Evolutionary conservation across 371 early-diverging fungal genomes (phyloP).

Genomic region (Saksenaea oblongispora): DNA sequence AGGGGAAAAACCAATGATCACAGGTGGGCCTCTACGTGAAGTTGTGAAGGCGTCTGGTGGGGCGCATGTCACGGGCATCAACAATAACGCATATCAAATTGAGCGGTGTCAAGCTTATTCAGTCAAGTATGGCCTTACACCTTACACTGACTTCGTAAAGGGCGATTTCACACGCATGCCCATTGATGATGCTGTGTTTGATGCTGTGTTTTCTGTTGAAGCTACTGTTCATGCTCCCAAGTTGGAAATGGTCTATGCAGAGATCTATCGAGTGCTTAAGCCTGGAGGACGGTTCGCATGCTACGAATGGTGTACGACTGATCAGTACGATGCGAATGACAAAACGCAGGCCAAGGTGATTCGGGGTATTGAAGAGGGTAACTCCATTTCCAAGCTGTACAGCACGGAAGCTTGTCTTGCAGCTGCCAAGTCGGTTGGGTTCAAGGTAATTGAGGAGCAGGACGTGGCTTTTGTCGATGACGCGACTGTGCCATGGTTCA

Average conservation of each 20-base stretch:
- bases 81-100: conserved; percentile 86
- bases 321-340: conserved; percentile 65
- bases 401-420: conserved; percentile 59
- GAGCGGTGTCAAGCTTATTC: conserved; percentile 71
- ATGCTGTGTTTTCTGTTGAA: conserved; percentile 78
- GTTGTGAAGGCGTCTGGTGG: conserved; percentile 73
- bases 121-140: conserved; percentile 54
- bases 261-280: conserved; percentile 77
- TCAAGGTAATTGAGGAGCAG: conserved; percentile 64
- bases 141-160: conserved; percentile 55
- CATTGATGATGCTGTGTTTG: conserved; percentile 61
- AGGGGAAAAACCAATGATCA: not conserved
- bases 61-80: conserved; percentile 73
- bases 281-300: conserved; percentile 72
- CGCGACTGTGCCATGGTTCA: conserved; percentile 70
- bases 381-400: conserved; percentile 77
- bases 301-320: conserved; percentile 83
- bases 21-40: conserved; percentile 76
- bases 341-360: conserved; percentile 65
- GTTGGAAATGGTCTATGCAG: conserved; percentile 69
- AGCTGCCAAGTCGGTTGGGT: conserved; percentile 71
- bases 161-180: conserved; percentile 83
- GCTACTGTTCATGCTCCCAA: conserved; percentile 75
- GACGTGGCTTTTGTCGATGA: conserved; percentile 62
- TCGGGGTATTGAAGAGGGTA: conserved; percentile 77